Evolutionary conservation across 352 stramenopile genomes (phyloP).

Genomic region (Pythium insidiosum): DNA sequence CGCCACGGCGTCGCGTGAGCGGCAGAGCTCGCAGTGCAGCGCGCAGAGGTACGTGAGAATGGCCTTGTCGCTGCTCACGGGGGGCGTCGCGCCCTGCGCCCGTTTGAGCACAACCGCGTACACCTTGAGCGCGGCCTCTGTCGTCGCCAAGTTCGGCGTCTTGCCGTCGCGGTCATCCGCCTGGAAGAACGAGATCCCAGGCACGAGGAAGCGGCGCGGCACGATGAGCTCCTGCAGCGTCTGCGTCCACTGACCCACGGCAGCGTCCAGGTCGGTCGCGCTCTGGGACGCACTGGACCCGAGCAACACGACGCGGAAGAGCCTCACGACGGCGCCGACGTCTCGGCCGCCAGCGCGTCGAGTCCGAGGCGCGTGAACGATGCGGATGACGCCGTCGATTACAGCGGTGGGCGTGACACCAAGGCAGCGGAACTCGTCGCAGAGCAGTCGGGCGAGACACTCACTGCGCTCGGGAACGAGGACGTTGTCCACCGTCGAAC

Average conservation of each 20-base stretch:
- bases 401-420: background rate
- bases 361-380: background rate
- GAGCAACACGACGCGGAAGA: background rate
- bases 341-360: background rate
- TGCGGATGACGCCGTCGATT: background rate
- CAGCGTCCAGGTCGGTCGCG: background rate
- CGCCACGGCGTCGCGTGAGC: slow-evolving; percentile 5
- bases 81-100: background rate
- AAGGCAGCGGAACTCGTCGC: background rate
- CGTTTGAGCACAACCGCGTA: too few relatives aligned
- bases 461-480: too few relatives aligned
- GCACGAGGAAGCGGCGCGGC: too few relatives aligned
- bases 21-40: slow-evolving; percentile 25
- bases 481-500: too few relatives aligned
- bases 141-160: too few relatives aligned
- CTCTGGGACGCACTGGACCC: slow-evolving; percentile 31
- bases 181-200: too few relatives aligned
- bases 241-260: background rate
- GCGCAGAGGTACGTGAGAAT: slow-evolving; percentile 26
- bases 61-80: slow-evolving; percentile 22
- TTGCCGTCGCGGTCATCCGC: too few relatives aligned
- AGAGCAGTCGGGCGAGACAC: too few relatives aligned
- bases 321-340: background rate
- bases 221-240: background rate
- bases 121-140: too few relatives aligned